Evolutionary conservation across 306 rosid species (phyloP).

Genomic region (Vigna hirtella): DNA sequence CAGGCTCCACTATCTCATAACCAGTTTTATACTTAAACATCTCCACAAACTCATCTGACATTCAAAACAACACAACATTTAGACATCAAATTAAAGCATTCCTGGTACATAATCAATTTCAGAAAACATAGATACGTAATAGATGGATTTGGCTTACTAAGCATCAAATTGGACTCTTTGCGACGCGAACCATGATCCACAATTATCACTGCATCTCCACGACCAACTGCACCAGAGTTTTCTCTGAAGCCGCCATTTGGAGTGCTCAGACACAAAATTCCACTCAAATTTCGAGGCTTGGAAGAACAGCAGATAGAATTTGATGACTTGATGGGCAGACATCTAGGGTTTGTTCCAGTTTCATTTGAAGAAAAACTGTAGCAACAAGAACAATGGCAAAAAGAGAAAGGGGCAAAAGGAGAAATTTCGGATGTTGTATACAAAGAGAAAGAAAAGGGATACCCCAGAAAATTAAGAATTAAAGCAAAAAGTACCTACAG

Average conservation of each 20-base stretch:
- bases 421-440: not conserved
- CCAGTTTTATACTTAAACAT: conserved; percentile 83
- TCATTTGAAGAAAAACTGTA: conserved; percentile 49
- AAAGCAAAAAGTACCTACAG: conserved; percentile 44
- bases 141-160: conserved; percentile 59
- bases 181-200: conserved; percentile 98
- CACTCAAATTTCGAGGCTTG: conserved; percentile 41
- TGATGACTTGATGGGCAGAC: conserved; percentile 47
- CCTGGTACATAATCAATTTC: conserved; percentile 9
- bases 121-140: not conserved
- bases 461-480: conserved; percentile 7
- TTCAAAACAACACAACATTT: conserved; percentile 29
- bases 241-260: conserved; percentile 48
- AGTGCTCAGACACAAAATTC: conserved; percentile 46
- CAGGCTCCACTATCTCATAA: conserved; percentile 85
- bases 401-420: not conserved
- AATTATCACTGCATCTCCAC: conserved; percentile 71
- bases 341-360: conserved; percentile 44
- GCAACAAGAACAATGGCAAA: not conserved
- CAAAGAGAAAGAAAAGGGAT: conserved; percentile 33
- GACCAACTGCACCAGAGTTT: conserved; percentile 53
- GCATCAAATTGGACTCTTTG: conserved; percentile 85
- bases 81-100: conserved; percentile 29
- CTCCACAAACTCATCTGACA: conserved; percentile 83
- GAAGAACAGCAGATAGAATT: conserved; percentile 40